Evolutionary conservation across 192 early-diverging fungal genomes (phyloP), one percentile per base, ranked within the genome.

Genomic region (Geranomyces michiganensis): DNA sequence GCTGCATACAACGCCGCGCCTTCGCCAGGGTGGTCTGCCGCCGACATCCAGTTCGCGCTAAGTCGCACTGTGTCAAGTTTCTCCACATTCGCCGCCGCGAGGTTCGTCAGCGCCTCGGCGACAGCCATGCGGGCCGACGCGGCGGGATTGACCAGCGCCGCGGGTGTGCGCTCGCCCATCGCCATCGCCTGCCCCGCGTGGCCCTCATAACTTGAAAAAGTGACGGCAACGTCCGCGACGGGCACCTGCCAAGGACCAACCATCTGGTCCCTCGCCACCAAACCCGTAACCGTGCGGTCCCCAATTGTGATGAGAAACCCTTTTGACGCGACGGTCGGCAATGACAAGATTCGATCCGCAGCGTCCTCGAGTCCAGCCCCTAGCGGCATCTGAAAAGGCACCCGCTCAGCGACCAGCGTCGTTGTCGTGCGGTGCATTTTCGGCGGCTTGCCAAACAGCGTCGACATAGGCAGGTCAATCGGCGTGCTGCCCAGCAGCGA

Each of bases 161-260:
- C 69, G 36, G 94, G 87, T 4, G 94, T 90, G 56, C 96, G 90
- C 82, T 99, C 98, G 56, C 98, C 98, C 90, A 97, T 91, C 13
- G 96, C 92, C 95, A 99, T 98, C 14, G 96, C 96, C 79, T 97
- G 92, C 69, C 96, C 98, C 0, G 87, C 88, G 26, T 83, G 81
- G 60, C 90, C 89, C 48, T 86, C 87, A 76, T 91, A 90, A 17
- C 90, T 88, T 2, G 95, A 87, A n/a, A 83, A 81, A n/a, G 89
- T 93, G 13, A 99, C 93, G 0, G 94, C 89, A 13, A 97, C 96
- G 81, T 99, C 96, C 27, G 98, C 93, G 21, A 99, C 96, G 48
- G 98, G 98, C 51, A 94, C 88, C 79, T 99, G 97, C 98, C 98
- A 99, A 1, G 96, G 94, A 12, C 98, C 98, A 32, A 99, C 98